Conservation (phyloP, 805 yeast species). For the Candida incommunis region DNA sequence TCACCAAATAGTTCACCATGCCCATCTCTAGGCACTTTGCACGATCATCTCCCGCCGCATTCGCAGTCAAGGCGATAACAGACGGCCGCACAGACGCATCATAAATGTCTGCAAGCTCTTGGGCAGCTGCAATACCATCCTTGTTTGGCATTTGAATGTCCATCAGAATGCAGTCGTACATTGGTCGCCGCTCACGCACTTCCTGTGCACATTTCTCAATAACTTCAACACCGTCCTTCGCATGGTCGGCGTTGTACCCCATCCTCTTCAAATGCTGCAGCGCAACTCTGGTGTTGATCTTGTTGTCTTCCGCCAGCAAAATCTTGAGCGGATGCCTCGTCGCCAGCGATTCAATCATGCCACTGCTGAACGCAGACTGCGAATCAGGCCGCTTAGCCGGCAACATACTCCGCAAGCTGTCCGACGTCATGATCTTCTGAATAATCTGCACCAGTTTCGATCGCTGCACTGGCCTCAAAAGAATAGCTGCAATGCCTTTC, state of each 20-base stretch:
- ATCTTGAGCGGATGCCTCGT: conserved; percentile 29
- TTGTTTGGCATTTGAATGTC: conserved; percentile 42
- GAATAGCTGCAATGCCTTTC: conserved; percentile 11
- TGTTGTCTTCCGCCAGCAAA: conserved; percentile 41
- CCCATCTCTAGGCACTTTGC: conserved; percentile 33
- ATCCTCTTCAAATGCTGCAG: conserved; percentile 32
- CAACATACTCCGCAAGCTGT: conserved; percentile 1
- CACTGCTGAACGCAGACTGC: conserved; percentile 10
- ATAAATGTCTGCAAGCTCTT: conserved; percentile 24
- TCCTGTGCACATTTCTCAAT: conserved; percentile 22
- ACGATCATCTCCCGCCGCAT: conserved; percentile 41
- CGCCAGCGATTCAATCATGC: conserved; percentile 12
- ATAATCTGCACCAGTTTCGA: conserved; percentile 11
- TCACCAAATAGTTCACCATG: conserved; percentile 38
- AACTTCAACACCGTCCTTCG: conserved; percentile 36
- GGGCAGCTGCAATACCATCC: conserved; percentile 38
- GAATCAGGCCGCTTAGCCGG: not conserved
- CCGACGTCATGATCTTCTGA: conserved; percentile 7
- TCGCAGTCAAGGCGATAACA: conserved; percentile 36
- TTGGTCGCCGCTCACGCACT: conserved; percentile 19
- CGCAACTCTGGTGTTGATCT: conserved; percentile 36
- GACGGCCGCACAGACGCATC: conserved; percentile 22
- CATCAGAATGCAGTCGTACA: conserved; percentile 39
- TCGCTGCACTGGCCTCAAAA: conserved; percentile 14
- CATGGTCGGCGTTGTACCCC: conserved; percentile 39